Evolutionary conservation across 495 filamentous ascomycete species (phyloP), one percentile per base, ranked within the genome.

Genomic region (Hypoxylon cercidicola): DNA sequence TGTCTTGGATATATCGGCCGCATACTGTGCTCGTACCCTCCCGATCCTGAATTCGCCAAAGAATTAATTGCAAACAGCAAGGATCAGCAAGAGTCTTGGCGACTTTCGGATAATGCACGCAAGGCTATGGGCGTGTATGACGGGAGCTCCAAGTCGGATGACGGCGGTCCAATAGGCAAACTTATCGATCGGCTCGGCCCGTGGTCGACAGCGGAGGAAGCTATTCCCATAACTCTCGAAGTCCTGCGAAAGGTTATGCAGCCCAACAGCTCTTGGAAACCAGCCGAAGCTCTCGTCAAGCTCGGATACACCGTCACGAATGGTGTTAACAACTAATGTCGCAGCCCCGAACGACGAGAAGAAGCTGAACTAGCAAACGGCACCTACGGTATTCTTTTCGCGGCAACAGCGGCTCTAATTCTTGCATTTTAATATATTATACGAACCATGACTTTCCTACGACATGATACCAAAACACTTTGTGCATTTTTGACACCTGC

Each of bases 171-270:
- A 12, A 48, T 72, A 41, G 69, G 69, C 35, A 74, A 68, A 48
- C 68, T 73, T 19, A 72, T 74, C 30, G 72, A 74, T 34, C 62
- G 69, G 58, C 56, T 74, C 16, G 72, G 72, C 15, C 72, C 72
- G 13, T 74, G 72, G 72, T 63, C 66, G 21, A 72, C 51, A 30
- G 60, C 69, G 1, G 69, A 74, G 23, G 72, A 74, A 49, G 56
- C 55, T 18, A 61, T 72, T 62, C 65, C 69, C 16, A 40, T 72
- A 13, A 60, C 62, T 4, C 63, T 74, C 32, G 69, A 74, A 44
- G 47, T 72, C 13, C 39, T 74, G 28, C 64, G 71, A 30, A 58
- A 62, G 30, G 51, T 64, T 20, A 60, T 73, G 51, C 62, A 47
- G 13, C 21, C 50, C 28, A 67, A 71, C 46, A 23, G 55, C 28